These are phyloP conservation scores for Leucosporidium yakuticum DNA, from an alignment of 768 basidiomycete genomes.

Conservation along the genomic window DNA sequence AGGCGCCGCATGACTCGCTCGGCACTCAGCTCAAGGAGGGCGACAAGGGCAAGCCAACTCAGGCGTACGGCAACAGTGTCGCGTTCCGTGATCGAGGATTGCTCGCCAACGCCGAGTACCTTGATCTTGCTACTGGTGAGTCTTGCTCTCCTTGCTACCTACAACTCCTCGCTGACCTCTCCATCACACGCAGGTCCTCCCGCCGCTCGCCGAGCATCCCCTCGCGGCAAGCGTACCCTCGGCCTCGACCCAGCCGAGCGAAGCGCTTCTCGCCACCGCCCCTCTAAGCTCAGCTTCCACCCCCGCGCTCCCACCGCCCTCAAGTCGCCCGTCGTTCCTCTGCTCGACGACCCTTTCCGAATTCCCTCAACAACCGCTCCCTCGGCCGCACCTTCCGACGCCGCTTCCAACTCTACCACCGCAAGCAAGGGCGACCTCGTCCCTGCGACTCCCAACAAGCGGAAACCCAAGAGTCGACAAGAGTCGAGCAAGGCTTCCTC, in stretches of 20 bases:
- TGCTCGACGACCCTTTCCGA: no score
- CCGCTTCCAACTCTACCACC: no score
- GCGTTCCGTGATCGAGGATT: constrained; percentile 41
- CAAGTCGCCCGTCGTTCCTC: no score
- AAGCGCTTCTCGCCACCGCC: background rate
- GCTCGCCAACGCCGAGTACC: constrained; percentile 41
- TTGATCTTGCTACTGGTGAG: constrained; percentile 42
- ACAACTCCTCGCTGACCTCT: background rate
- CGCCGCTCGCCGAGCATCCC: constrained; percentile 37
- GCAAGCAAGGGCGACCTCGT: no score
- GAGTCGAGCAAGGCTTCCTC: no score
- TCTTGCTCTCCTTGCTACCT: background rate
- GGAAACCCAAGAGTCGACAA: no score
- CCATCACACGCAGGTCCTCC: constrained; percentile 15
- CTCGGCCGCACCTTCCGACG: no score
- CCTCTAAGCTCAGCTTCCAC: background rate
- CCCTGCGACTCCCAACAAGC: no score
- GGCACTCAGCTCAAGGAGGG: constrained; percentile 40
- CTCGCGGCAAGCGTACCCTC: constrained; percentile 36
- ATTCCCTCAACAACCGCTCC: no score
- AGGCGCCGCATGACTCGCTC: constrained; percentile 36
- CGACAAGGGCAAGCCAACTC: constrained; percentile 37
- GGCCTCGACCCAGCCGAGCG: constrained; percentile 39
- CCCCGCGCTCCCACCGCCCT: background rate
- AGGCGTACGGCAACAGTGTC: constrained; percentile 41